phyloP scores from a whole-genome alignment of 495 filamentous ascomycete genomes.

The Penicillium soppii region DNA sequence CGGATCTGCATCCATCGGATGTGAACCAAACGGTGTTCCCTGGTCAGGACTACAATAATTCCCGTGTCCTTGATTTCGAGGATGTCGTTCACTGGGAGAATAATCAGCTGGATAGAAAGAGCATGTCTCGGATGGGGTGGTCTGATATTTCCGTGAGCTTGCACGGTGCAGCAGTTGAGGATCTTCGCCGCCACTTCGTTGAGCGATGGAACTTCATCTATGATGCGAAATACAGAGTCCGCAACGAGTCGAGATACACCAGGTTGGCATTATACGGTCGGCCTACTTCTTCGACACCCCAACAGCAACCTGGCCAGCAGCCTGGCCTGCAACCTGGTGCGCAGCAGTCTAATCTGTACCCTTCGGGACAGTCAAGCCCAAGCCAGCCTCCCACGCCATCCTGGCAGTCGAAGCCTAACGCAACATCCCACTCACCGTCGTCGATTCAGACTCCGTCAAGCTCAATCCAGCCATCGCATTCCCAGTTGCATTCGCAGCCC shows the following conservation, averaged over 20 bases:
- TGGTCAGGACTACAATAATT: conserved; percentile 95
- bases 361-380: conserved; percentile 17
- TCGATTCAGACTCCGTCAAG: conserved; percentile 9
- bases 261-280: conserved; percentile 47
- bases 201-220: conserved; percentile 96
- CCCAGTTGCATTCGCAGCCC: no score
- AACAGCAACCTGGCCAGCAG: conserved; percentile 13
- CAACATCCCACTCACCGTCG: conserved; percentile 5
- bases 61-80: conserved; percentile 81
- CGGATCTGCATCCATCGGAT: conserved; percentile 81
- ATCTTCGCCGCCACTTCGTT: conserved; percentile 75
- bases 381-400: conserved; percentile 1
- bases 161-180: conserved; percentile 75
- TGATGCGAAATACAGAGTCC: conserved; percentile 72
- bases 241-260: conserved; percentile 61
- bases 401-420: conserved; percentile 14
- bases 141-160: conserved; percentile 83
- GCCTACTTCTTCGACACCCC: conserved; percentile 21
- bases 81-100: conserved; percentile 80
- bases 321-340: conserved; percentile 11
- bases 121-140: conserved; percentile 89
- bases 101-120: conserved; percentile 81
- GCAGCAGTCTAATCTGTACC: conserved; percentile 22
- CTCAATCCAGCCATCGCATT: not conserved
- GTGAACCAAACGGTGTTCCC: conserved; percentile 75